These are phyloP conservation scores for Dothistroma septosporum DNA, from an alignment of 2,329 filamentous ascomycete species.

Conservation along the genomic window DNA sequence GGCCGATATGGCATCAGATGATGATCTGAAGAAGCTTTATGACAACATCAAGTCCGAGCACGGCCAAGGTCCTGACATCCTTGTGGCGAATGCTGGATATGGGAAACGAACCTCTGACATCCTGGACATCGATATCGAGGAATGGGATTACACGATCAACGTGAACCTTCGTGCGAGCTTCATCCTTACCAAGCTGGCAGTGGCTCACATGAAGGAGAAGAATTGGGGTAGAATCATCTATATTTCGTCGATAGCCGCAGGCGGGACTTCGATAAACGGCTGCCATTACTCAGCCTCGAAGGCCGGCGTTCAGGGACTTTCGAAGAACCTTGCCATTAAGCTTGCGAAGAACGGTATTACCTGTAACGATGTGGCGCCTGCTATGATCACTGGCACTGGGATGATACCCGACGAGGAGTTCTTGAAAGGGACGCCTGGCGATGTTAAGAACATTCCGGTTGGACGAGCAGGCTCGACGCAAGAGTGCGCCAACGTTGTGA, in stretches of 20 bases:
- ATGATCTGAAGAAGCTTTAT: slow-evolving; percentile 54
- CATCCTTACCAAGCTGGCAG: slow-evolving; percentile 57
- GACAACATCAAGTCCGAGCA: slow-evolving; percentile 52
- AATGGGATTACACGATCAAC: slow-evolving; percentile 61
- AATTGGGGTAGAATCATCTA: slow-evolving; percentile 63
- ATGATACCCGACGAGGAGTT: slow-evolving; percentile 57
- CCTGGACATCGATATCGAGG: slow-evolving; percentile 57
- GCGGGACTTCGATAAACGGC: slow-evolving; percentile 59
- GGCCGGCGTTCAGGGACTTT: slow-evolving; percentile 57
- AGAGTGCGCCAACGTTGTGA: slow-evolving; percentile 59
- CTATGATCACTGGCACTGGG: slow-evolving; percentile 57
- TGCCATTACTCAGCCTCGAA: slow-evolving; percentile 33
- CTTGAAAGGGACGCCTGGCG: slow-evolving; percentile 45
- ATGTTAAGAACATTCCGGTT: slow-evolving; percentile 58
- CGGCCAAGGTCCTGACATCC: slow-evolving; percentile 55
- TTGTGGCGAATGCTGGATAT: slow-evolving; percentile 64
- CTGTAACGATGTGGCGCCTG: slow-evolving; percentile 65
- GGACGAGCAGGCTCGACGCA: slow-evolving; percentile 55
- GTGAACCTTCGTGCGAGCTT: slow-evolving; percentile 63
- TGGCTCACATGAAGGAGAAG: slow-evolving; percentile 57
- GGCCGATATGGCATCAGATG: slow-evolving; percentile 54
- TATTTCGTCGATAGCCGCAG: slow-evolving; percentile 60
- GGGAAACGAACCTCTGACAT: slow-evolving; percentile 53
- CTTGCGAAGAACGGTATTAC: slow-evolving; percentile 60
- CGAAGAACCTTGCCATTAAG: slow-evolving; percentile 59